Conservation (phyloP, 345 rosid genomes). For the Acer negundo region DNA sequence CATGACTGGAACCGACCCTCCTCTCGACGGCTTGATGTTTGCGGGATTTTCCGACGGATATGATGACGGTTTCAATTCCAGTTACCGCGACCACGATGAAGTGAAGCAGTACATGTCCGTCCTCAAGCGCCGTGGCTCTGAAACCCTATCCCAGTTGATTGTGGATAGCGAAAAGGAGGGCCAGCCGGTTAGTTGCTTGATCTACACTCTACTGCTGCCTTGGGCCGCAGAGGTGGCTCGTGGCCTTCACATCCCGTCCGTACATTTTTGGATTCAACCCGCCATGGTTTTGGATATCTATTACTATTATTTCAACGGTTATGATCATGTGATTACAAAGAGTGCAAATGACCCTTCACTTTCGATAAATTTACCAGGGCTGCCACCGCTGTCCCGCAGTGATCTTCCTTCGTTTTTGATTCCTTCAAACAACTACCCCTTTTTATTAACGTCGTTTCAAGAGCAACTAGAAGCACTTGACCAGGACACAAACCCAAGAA, state of each 20-base stretch:
- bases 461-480: slow-evolving; percentile 41
- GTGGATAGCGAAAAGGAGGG: slow-evolving; percentile 9
- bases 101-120: slow-evolving; percentile 29
- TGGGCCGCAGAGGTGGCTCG: slow-evolving; percentile 61
- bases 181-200: slow-evolving; percentile 37
- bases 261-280: slow-evolving; percentile 69
- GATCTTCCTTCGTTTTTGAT: slow-evolving; percentile 61
- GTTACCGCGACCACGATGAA: slow-evolving; percentile 17
- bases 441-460: slow-evolving; percentile 1
- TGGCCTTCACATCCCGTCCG: slow-evolving; percentile 35
- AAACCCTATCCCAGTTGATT: slow-evolving; percentile 42
- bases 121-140: slow-evolving; percentile 42
- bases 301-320: slow-evolving; percentile 55
- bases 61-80: slow-evolving; percentile 47
- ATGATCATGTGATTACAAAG: slow-evolving; percentile 26
- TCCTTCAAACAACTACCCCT: slow-evolving; percentile 24
- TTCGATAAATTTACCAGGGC: slow-evolving; percentile 44
- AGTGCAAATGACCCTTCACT: slow-evolving; percentile 19
- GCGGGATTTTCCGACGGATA: slow-evolving; percentile 62
- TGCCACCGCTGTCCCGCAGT: slow-evolving; percentile 35
- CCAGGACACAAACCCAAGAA: slow-evolving; percentile 31
- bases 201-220: slow-evolving; percentile 52
- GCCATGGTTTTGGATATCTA: slow-evolving; percentile 62
- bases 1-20: slow-evolving; percentile 28
- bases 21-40: slow-evolving; percentile 39